Evolutionary conservation across 2,329 filamentous ascomycete species (phyloP), one percentile per base, ranked within the genome.

Genomic region (Fusarium devonianum): DNA sequence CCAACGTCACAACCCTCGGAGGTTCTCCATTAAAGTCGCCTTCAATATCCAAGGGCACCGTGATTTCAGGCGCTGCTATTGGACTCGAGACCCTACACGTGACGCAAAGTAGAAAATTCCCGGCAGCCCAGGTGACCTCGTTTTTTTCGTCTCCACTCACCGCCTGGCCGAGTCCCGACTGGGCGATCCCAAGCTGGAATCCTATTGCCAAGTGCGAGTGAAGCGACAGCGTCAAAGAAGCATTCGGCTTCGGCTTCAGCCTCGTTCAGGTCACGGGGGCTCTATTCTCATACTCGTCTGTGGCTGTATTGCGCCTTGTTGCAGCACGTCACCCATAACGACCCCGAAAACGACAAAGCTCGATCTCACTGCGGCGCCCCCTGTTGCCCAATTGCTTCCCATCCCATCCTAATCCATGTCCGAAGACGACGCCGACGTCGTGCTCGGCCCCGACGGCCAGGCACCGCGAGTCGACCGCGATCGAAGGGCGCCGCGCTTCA

Each of bases 401-500:
- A 39, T 12, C 29, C 30, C 32, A 17, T 25, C 38, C 5, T 33
- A 14, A 28, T 21, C 47, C 61, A 73, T 74, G 72, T 73, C 72
- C 41, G 72, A 74, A 49, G 72, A 74, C 57, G 72, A 74, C 55
- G 57, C 64, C 53, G 72, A 74, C 45, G 44, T 42, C 30, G 61
- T 67, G 49, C 63, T 71, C 55, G 71, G 66, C 65, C 64, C 66
- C 35, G 71, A 74, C 53, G 69, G 68, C 41, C 67, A 69, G 36
- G 58, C 64, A 33, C 53, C 64, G 40, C 68, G 69, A 43, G 67
- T 73, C 49, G 72, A 73, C 53, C 71, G 72, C 55, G 72, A 74
- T 53, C 66, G 72, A 53, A 71, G 74, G 40, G 72, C 74, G 22
- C 81, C 81, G 41, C 78, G 82, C 49, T 84, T 85, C 67, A 83